A percentile compares a stretch with the other conserved stretches of the same genome.
Evolutionary conservation across 768 basidiomycete species (phyloP).

Genomic region (Tricholoma hemisulphureum): DNA sequence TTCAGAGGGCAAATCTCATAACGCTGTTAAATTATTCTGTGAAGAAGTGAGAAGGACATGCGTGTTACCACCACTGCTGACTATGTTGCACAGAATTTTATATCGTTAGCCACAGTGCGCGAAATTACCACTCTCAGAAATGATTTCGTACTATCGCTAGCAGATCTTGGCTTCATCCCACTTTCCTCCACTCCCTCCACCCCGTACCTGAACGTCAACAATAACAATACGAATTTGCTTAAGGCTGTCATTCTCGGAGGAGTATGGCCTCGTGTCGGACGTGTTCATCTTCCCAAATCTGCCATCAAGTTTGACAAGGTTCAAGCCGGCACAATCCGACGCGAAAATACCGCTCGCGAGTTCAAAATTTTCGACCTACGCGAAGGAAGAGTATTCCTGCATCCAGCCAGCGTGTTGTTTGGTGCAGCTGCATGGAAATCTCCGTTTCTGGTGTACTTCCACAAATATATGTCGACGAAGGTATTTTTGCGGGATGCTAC

Average conservation of each 20-base stretch:
- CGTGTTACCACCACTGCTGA: not conserved
- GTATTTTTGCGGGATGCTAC: conserved; percentile 85
- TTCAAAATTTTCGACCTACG: conserved; percentile 78
- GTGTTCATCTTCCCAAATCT: conserved; percentile 68
- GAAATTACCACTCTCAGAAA: conserved; percentile 76
- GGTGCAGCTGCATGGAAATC: conserved; percentile 67
- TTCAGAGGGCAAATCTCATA: conserved; percentile 46
- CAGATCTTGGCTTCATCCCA: conserved; percentile 68
- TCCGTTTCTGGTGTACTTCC: conserved; percentile 82
- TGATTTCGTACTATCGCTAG: conserved; percentile 73
- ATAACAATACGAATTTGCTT: conserved; percentile 67
- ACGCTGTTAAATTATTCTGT: conserved; percentile 57
- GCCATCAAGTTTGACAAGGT: conserved; percentile 84
- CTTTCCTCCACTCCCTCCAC: conserved; percentile 43
- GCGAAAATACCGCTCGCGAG: conserved; percentile 82
- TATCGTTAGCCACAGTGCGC: conserved; percentile 67
- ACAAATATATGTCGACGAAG: conserved; percentile 79
- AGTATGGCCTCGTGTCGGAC: conserved; percentile 81
- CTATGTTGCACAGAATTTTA: conserved; percentile 63
- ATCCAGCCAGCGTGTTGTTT: conserved; percentile 82
- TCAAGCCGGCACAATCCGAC: conserved; percentile 78
- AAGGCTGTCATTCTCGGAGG: conserved; percentile 86
- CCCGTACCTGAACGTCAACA: conserved; percentile 61
- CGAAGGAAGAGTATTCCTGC: conserved; percentile 69
- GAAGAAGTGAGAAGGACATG: conserved; percentile 50